phyloP scores from a whole-genome alignment of 805 yeast species.

The Millerozyma miso region DNA sequence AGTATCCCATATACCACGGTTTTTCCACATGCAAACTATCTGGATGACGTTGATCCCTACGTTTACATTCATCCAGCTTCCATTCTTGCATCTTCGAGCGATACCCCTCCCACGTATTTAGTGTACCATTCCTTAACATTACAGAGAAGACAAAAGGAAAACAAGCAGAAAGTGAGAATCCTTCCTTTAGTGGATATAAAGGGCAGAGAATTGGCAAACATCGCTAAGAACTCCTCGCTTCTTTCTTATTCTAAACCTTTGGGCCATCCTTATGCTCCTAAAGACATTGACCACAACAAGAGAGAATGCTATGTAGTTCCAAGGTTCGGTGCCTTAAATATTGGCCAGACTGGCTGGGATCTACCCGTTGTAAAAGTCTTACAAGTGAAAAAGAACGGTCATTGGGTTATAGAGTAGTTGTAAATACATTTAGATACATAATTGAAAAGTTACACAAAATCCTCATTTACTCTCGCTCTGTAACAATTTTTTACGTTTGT shows the following conservation, averaged over 20 bases:
- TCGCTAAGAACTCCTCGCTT: constrained; percentile 69
- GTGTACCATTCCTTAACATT: constrained; percentile 67
- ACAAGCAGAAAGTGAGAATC: constrained; percentile 52
- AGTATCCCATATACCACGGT: constrained; percentile 65
- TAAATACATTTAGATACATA: background rate
- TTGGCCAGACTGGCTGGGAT: constrained; percentile 91
- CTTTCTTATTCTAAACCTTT: constrained; percentile 86
- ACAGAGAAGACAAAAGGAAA: constrained; percentile 40
- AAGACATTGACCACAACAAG: constrained; percentile 56
- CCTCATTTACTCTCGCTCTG: background rate
- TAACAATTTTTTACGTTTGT: background rate
- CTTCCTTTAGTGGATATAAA: constrained; percentile 71
- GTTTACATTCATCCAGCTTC: constrained; percentile 84
- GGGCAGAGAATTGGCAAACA: constrained; percentile 71
- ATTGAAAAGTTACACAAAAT: background rate
- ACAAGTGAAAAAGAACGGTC: constrained; percentile 63
- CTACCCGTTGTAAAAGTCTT: constrained; percentile 70
- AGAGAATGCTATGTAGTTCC: constrained; percentile 91
- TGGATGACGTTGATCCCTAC: constrained; percentile 43
- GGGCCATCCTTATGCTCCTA: constrained; percentile 86
- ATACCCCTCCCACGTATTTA: constrained; percentile 72
- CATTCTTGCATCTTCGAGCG: constrained; percentile 54
- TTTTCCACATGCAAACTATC: constrained; percentile 37
- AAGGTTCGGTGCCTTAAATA: constrained; percentile 80
- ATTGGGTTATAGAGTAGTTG: constrained; percentile 49